Conservation (phyloP, 2,329 filamentous ascomycete species). For the Thelonectria rubi region DNA sequence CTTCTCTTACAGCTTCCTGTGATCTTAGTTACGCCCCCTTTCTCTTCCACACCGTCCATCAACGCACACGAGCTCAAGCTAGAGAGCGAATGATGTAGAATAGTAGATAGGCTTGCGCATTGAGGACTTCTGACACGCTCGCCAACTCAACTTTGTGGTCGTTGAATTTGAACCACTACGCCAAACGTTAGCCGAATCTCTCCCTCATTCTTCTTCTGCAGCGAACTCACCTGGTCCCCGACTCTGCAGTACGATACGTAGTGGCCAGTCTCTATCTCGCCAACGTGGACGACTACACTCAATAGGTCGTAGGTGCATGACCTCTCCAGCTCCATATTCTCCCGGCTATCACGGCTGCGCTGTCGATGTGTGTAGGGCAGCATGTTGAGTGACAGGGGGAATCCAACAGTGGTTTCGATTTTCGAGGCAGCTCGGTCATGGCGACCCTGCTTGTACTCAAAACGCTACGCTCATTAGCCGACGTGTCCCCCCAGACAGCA, state of each 20-base stretch:
- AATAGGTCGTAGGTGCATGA: conserved; percentile 86
- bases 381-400: conserved; percentile 89
- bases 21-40: not conserved
- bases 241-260: conserved; percentile 91
- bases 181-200: conserved; percentile 12
- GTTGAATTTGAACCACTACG: conserved; percentile 93
- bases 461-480: conserved; percentile 56
- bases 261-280: conserved; percentile 91
- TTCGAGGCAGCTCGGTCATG: conserved; percentile 80
- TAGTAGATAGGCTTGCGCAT: conserved; percentile 86
- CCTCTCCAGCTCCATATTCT: conserved; percentile 66
- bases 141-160: conserved; percentile 91
- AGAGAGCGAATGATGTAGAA: conserved; percentile 81
- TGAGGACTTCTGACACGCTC: conserved; percentile 83
- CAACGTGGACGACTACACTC: conserved; percentile 91
- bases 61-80: conserved; percentile 48
- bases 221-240: conserved; percentile 66
- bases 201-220: not conserved
- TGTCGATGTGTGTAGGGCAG: conserved; percentile 83
- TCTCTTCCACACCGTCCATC: not conserved
- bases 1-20: not conserved
- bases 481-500: not conserved
- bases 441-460: conserved; percentile 75
- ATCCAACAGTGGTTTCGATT: conserved; percentile 85
- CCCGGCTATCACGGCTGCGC: conserved; percentile 58